A percentile compares a stretch with the other conserved stretches of the same genome.
Evolutionary conservation across 495 filamentous ascomycete species (phyloP).

Genomic region (Thermothielavioides terrestris): DNA sequence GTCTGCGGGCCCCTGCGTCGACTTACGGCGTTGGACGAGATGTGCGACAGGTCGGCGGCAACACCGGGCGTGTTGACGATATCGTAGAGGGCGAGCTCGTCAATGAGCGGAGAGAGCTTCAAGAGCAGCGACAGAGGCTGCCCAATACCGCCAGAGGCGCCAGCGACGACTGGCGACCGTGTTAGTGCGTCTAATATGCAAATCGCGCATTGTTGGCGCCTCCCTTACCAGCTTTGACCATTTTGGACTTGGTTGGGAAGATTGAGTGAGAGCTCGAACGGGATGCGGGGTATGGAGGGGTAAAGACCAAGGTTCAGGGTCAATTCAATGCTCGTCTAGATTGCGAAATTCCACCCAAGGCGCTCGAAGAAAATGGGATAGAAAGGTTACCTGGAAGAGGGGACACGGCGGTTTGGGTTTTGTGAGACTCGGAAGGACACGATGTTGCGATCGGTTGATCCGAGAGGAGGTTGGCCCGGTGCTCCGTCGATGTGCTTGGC

Average conservation of each 20-base stretch:
- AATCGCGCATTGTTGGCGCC: constrained; percentile 6
- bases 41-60: constrained; percentile 91
- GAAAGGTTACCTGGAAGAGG: constrained; percentile 1
- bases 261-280: constrained; percentile 3
- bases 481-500: not conserved
- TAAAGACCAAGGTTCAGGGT: constrained; percentile 5
- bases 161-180: constrained; percentile 66
- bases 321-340: too few relatives aligned
- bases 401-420: too few relatives aligned
- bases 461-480: constrained; percentile 6
- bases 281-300: constrained; percentile 19
- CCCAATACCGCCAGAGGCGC: constrained; percentile 95
- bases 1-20: not conserved
- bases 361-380: too few relatives aligned
- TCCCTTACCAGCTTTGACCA: constrained; percentile 80
- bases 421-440: constrained; percentile 1
- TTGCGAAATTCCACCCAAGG: too few relatives aligned
- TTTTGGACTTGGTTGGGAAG: constrained; percentile 41
- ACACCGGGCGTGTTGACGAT: constrained; percentile 98
- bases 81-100: constrained; percentile 95
- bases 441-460: not conserved
- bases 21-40: constrained; percentile 85
- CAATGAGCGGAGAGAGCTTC: constrained; percentile 75
- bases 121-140: constrained; percentile 93
- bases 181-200: constrained; percentile 25